Percentiles rank a stretch among this genome's conserved stretches.
These are phyloP conservation scores for Capsella rubella DNA, from an alignment of 441 rosid genomes.

Conservation along the genomic window DNA sequence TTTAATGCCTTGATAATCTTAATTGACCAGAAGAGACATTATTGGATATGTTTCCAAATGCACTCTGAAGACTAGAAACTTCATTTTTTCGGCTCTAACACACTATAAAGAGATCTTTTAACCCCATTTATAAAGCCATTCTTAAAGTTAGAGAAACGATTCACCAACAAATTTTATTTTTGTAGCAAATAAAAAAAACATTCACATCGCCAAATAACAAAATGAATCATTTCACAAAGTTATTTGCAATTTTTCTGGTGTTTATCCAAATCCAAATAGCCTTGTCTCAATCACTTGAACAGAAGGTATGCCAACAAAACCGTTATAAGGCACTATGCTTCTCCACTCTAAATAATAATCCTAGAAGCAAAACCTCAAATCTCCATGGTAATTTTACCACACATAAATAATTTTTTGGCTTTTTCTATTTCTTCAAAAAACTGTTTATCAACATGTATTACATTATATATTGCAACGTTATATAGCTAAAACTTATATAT, in stretches of 20 bases:
- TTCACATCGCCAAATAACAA: background rate
- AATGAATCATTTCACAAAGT: conserved; percentile 27
- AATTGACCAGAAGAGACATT: background rate
- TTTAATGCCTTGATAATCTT: background rate
- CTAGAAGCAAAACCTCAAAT: too few species aligned
- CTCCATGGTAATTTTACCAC: too few species aligned
- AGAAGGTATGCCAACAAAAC: too few species aligned
- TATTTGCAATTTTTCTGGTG: conserved; percentile 20
- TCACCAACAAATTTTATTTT: background rate
- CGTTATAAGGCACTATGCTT: too few species aligned
- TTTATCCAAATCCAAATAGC: conserved; percentile 21
- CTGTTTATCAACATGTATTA: too few species aligned
- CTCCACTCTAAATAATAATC: too few species aligned
- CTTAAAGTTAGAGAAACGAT: background rate
- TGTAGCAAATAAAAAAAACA: background rate
- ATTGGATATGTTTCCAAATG: too few species aligned
- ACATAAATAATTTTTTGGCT: too few species aligned
- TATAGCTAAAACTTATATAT: background rate
- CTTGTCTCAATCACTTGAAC: too few species aligned
- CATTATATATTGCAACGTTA: background rate
- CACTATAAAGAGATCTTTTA: too few species aligned
- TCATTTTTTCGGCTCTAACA: too few species aligned
- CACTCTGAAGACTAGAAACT: too few species aligned
- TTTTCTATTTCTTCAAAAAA: background rate
- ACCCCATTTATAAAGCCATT: background rate